A percentile compares a stretch with the other conserved stretches of the same genome.
These are phyloP conservation scores for Suhomyces kilbournensis DNA, from an alignment of 805 yeast genomes.

Conservation along the genomic window DNA sequence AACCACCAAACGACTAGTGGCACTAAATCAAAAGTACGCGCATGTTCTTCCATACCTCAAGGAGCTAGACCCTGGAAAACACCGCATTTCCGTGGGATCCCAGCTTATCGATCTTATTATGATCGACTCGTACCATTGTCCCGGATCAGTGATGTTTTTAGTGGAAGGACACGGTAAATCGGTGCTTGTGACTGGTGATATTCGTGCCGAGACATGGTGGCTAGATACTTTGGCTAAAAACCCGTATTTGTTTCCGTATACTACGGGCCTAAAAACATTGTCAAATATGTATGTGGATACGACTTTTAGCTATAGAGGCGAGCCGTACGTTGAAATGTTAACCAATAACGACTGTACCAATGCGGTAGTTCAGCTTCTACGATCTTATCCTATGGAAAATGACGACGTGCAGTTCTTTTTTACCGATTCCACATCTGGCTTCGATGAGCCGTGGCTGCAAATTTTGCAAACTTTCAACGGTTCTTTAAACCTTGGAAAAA, in stretches of 20 bases:
- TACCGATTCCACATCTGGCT: conserved; percentile 43
- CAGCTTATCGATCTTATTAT: conserved; percentile 35
- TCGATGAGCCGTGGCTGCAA: conserved; percentile 52
- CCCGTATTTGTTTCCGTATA: conserved; percentile 43
- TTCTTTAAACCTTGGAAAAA: conserved; percentile 6
- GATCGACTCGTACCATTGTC: conserved; percentile 55
- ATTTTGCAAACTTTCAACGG: conserved; percentile 24
- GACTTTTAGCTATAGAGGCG: conserved; percentile 48
- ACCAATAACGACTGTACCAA: conserved; percentile 42
- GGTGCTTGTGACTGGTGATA: conserved; percentile 55
- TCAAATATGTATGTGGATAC: conserved; percentile 54
- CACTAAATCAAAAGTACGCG: conserved; percentile 14
- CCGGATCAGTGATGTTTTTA: conserved; percentile 57
- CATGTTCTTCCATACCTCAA: conserved; percentile 17
- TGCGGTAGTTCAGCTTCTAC: conserved; percentile 29
- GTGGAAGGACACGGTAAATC: conserved; percentile 32
- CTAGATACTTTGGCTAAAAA: conserved; percentile 34
- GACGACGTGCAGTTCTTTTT: conserved; percentile 41
- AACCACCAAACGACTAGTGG: conserved; percentile 31
- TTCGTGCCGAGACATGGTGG: conserved; percentile 57
- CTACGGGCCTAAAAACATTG: conserved; percentile 26
- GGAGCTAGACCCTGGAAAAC: conserved; percentile 17
- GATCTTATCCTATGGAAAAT: conserved; percentile 40
- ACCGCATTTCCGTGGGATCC: conserved; percentile 3
- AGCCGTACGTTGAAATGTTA: conserved; percentile 46